These are phyloP conservation scores for Ettlia oleoabundans DNA, from an alignment of 139 green algal genomes.

Conservation along the genomic window DNA sequence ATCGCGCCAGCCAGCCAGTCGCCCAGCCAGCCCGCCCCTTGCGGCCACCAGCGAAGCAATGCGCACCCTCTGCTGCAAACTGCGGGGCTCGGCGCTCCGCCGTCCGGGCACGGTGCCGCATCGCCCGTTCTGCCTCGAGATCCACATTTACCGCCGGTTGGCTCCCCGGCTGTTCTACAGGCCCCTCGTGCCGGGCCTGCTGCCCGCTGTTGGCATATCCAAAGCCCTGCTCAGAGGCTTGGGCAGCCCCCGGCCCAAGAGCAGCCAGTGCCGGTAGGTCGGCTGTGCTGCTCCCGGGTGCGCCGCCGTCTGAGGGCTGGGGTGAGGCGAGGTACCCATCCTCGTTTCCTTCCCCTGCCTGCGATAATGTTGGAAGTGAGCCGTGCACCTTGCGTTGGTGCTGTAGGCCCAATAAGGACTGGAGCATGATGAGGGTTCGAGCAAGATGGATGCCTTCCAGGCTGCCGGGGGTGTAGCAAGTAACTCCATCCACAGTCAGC, in stretches of 20 bases:
- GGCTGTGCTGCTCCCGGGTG: background rate
- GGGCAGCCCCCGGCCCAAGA: background rate
- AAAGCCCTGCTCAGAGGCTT: too few species aligned
- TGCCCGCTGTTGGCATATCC: background rate
- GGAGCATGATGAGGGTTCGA: too few species aligned
- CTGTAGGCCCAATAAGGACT: too few species aligned
- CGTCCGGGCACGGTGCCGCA: background rate
- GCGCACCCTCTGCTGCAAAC: constrained; percentile 9
- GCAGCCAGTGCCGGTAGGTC: background rate
- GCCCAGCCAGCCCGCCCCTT: background rate
- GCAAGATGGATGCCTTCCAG: too few species aligned
- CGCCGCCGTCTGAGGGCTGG: background rate
- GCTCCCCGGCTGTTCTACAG: background rate
- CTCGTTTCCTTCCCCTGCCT: background rate
- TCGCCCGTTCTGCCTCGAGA: background rate
- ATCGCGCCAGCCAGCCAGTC: background rate
- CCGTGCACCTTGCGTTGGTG: background rate
- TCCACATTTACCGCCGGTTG: background rate
- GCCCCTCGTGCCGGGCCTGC: too few species aligned
- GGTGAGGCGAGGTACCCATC: background rate
- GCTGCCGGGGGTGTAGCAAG: too few species aligned
- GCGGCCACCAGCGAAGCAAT: background rate
- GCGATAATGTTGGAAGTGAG: background rate
- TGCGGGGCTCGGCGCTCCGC: constrained; percentile 5
- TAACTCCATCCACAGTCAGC: too few species aligned